Percentiles rank a stretch among this genome's conserved stretches.
Conservation (phyloP, 2,329 filamentous ascomycete species). For the Xylariaceae sp. region DNA sequence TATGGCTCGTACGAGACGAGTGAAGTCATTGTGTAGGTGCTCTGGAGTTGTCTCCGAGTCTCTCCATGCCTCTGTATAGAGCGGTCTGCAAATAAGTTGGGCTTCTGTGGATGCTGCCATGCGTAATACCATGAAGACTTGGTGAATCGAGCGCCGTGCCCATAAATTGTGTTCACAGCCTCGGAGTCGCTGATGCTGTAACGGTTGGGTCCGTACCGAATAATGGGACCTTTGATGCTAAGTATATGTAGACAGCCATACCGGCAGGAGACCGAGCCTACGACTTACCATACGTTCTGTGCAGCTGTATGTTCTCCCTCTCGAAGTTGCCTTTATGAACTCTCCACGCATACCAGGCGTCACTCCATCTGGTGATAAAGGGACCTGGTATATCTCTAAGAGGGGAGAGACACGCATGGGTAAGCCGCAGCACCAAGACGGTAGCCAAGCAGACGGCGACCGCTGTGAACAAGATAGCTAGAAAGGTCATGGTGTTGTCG, state of each 20-base stretch:
- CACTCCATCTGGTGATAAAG: slow-evolving; percentile 9
- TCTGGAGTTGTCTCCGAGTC: slow-evolving; percentile 27
- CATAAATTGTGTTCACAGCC: slow-evolving; percentile 41
- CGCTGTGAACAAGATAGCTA: no score
- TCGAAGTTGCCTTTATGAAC: slow-evolving; percentile 6
- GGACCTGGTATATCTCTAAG: slow-evolving; percentile 9
- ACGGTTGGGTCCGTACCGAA: slow-evolving; percentile 45
- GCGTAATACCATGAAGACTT: slow-evolving; percentile 34
- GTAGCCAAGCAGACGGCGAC: no score
- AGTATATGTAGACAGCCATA: neutral
- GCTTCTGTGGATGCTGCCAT: slow-evolving; percentile 19
- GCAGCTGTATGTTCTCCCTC: slow-evolving; percentile 6
- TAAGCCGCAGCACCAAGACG: no score
- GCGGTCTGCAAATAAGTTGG: slow-evolving; percentile 30
- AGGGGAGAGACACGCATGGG: neutral
- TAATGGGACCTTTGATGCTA: slow-evolving; percentile 29
- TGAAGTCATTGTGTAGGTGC: slow-evolving; percentile 31
- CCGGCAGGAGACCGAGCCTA: neutral
- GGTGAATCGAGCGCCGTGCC: slow-evolving; percentile 30
- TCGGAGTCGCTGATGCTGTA: slow-evolving; percentile 42
- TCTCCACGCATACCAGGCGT: slow-evolving; percentile 10
- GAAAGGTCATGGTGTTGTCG: no score
- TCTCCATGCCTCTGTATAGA: slow-evolving; percentile 25
- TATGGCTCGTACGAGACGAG: slow-evolving; percentile 33
- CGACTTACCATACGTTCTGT: slow-evolving; percentile 6